Conservation (phyloP, 805 yeast species). For the Brettanomyces sp. region DNA sequence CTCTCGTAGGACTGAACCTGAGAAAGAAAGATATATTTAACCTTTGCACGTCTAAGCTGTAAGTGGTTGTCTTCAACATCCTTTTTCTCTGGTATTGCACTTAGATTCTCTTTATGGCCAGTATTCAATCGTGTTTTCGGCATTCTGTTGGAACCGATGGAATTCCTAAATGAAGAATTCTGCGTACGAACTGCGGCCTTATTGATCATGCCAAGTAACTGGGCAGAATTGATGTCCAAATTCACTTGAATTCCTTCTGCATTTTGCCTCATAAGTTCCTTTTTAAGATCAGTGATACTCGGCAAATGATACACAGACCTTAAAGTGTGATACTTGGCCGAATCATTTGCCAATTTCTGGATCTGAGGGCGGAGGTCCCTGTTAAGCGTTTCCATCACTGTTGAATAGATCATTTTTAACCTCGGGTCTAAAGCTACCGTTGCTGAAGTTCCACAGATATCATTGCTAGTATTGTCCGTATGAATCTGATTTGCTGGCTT, state of each 20-base stretch:
- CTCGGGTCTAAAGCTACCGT: constrained; percentile 4
- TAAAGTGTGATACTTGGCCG: constrained; percentile 17
- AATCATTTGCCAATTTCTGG: constrained; percentile 8
- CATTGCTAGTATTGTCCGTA: too few relatives aligned
- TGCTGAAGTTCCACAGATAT: neutral
- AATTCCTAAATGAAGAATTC: too few relatives aligned
- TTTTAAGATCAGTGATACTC: constrained; percentile 16
- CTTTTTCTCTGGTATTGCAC: too few relatives aligned
- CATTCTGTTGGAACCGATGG: too few relatives aligned
- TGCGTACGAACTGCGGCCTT: too few relatives aligned
- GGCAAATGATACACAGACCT: constrained; percentile 19
- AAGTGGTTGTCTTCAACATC: too few relatives aligned
- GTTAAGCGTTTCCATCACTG: constrained; percentile 9
- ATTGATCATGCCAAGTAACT: too few relatives aligned
- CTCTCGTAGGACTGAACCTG: neutral
- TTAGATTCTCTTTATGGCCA: too few relatives aligned
- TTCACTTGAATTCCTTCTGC: neutral
- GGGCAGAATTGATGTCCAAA: neutral
- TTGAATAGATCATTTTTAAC: constrained; percentile 4
- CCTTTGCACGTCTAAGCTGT: too few relatives aligned
- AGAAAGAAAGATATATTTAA: too few relatives aligned
- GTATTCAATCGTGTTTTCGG: too few relatives aligned
- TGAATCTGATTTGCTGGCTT: too few relatives aligned
- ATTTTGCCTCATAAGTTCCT: constrained; percentile 2
- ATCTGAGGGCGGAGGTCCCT: constrained; percentile 17